phyloP scores from a whole-genome alignment of 2,329 filamentous ascomycete species.

The Venturia effusa region DNA sequence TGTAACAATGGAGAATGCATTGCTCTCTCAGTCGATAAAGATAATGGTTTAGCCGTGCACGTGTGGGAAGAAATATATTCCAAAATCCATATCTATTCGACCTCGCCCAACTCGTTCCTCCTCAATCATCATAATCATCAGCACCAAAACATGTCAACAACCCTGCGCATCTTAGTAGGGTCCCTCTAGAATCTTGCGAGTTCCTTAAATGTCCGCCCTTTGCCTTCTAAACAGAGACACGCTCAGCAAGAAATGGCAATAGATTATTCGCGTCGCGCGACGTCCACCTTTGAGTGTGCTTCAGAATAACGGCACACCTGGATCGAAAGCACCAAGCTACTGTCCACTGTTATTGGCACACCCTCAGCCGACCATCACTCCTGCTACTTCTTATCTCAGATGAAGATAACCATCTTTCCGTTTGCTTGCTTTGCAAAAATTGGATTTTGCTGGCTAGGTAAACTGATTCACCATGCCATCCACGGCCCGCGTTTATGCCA shows the following conservation, averaged over 20 bases:
- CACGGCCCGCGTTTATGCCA: too few relatives aligned
- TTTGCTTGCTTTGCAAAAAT: background rate
- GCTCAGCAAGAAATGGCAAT: background rate
- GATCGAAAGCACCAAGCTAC: background rate
- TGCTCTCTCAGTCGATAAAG: too few relatives aligned
- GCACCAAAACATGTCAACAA: background rate
- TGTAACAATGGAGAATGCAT: too few relatives aligned
- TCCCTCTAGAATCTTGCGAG: background rate
- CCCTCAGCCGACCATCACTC: background rate
- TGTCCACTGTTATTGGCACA: background rate
- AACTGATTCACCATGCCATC: too few relatives aligned
- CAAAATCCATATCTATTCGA: too few relatives aligned
- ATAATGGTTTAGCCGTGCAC: too few relatives aligned
- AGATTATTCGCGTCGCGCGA: background rate
- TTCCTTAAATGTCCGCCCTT: background rate
- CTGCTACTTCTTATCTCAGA: background rate
- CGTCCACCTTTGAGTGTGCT: background rate
- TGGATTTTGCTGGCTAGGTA: too few relatives aligned
- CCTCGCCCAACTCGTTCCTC: too few relatives aligned
- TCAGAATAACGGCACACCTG: background rate
- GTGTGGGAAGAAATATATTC: too few relatives aligned
- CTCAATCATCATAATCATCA: background rate
- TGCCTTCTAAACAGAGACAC: too few relatives aligned
- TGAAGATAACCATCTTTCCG: background rate
- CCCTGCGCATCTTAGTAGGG: background rate